Percentiles rank a stretch among this genome's conserved stretches.
Evolutionary conservation across 2,329 filamentous ascomycete species (phyloP).

Genomic region (Neopestalotiopsis clavispora): DNA sequence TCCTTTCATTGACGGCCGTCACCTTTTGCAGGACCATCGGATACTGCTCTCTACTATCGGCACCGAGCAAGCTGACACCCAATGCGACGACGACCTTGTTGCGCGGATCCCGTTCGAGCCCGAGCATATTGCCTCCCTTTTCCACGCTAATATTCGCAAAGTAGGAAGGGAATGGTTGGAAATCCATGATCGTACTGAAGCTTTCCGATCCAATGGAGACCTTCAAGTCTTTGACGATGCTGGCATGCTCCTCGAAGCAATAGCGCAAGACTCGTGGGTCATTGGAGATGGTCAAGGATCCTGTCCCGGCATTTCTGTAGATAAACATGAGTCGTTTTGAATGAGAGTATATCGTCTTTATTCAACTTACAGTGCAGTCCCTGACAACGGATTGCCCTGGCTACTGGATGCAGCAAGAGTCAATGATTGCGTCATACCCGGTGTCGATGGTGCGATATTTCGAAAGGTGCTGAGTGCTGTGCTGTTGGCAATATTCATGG

Average conservation of each 20-base stretch:
- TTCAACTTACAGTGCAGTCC: background rate
- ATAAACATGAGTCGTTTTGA: background rate
- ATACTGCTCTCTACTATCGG: background rate
- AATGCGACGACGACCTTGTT: slow-evolving; percentile 26
- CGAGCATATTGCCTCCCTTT: slow-evolving; percentile 34
- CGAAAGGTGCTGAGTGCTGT: background rate
- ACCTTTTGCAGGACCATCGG: background rate
- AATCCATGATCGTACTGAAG: background rate
- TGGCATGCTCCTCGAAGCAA: background rate
- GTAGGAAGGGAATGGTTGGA: background rate
- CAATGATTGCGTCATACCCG: background rate
- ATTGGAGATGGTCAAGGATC: background rate
- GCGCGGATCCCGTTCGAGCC: slow-evolving; percentile 20
- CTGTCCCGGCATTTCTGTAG: background rate
- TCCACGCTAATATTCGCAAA: slow-evolving; percentile 5
- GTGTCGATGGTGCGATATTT: background rate
- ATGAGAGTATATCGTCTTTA: background rate
- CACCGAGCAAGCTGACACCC: slow-evolving; percentile 5
- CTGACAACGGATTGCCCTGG: background rate
- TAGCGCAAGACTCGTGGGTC: background rate
- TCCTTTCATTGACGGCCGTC: background rate
- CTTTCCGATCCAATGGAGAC: background rate
- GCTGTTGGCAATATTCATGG: background rate
- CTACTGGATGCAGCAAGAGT: background rate
- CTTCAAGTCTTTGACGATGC: background rate